A percentile compares a stretch with the other conserved stretches of the same genome.
These are phyloP conservation scores for Fibroporia radiculosa DNA, from an alignment of 768 basidiomycete species.

Conservation along the genomic window DNA sequence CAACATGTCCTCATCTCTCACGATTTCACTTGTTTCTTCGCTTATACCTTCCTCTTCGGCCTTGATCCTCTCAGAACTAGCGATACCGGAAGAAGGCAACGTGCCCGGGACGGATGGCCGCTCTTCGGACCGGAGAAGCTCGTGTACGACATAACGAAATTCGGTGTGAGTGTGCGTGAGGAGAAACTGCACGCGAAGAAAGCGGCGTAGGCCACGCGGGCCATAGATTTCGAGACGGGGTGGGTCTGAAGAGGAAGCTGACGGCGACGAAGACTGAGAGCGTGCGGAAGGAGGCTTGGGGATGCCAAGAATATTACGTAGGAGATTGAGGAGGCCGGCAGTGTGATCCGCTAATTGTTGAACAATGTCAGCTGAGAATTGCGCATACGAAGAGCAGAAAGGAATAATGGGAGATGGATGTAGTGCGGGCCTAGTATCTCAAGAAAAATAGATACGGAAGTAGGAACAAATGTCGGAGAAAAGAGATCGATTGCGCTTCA, in stretches of 20 bases:
- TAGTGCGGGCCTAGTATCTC: background rate
- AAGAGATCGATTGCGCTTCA: too few relatives aligned
- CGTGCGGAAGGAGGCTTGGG: slow-evolving; percentile 26
- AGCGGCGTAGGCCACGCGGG: slow-evolving; percentile 66
- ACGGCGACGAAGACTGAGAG: slow-evolving; percentile 5
- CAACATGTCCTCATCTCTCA: slow-evolving; percentile 27
- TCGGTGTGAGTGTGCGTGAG: slow-evolving; percentile 57
- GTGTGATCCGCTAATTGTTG: slow-evolving; percentile 53
- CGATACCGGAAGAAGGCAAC: slow-evolving; percentile 8
- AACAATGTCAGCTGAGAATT: background rate
- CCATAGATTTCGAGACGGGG: slow-evolving; percentile 69
- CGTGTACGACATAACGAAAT: slow-evolving; percentile 69
- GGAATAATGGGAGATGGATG: background rate
- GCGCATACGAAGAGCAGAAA: too few relatives aligned
- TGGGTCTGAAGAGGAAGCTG: slow-evolving; percentile 7
- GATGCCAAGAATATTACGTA: slow-evolving; percentile 48
- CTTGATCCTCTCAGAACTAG: background rate
- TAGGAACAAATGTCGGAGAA: too few relatives aligned
- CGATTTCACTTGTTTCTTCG: slow-evolving; percentile 1
- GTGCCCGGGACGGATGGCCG: slow-evolving; percentile 39
- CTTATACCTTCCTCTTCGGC: background rate
- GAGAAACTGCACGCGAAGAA: slow-evolving; percentile 62
- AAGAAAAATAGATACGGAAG: too few relatives aligned
- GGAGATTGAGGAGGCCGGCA: slow-evolving; percentile 63
- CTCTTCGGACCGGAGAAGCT: slow-evolving; percentile 58